Evolutionary conservation across 768 basidiomycete genomes (phyloP), one percentile per base, ranked within the genome.

Genomic region (Aureoboletus auriporus): DNA sequence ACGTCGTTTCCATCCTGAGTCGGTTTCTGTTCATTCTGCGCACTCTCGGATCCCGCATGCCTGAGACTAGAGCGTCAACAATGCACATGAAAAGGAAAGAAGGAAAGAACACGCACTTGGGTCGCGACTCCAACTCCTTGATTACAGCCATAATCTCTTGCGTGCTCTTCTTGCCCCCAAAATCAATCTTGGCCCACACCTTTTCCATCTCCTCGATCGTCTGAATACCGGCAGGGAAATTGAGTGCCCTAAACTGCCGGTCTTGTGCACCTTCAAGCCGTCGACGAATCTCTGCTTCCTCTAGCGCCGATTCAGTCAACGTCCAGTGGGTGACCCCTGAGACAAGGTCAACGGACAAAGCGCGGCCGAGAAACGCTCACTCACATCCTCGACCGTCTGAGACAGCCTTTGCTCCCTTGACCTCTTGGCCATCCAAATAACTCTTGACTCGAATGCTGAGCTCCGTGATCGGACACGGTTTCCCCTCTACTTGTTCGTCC

Each of bases 401-500:
- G 6, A 59, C 59, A 2, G 59, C 66, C 30, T 74, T 71, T 0
- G 76, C 71, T 6, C 78, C 79, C 3, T 47, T 52, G 1, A 66
- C 63, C 20, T 66, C 62, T 14, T 67, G 49, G 8, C 65, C 65
- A 39, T 76, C 68, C 13, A 85, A 40, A 55, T 68, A 78, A 60
- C 69, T 84, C 31, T 54, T 58, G 27, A 75, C 63, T 4, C 56
- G 65, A n/a, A 90, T 71, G 20, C 73, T 70, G 20, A 93, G 64
- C 63, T 86, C 80, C 23, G 74, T 71, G 27, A 89, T 75, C 2
- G 83, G 82, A 20, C 53, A 47, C 0, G 57, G 56, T 11, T 60
- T 54, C 8, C 67, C 71, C 45, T 71, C 64, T 0, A 54, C 52
- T 8, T 64, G 66, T n/a, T 66, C 60, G 23, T 63, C 51, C 75